These are phyloP conservation scores for Mrakiaceae sp. DNA, from an alignment of 1,284 basidiomycete species.

Conservation along the genomic window DNA sequence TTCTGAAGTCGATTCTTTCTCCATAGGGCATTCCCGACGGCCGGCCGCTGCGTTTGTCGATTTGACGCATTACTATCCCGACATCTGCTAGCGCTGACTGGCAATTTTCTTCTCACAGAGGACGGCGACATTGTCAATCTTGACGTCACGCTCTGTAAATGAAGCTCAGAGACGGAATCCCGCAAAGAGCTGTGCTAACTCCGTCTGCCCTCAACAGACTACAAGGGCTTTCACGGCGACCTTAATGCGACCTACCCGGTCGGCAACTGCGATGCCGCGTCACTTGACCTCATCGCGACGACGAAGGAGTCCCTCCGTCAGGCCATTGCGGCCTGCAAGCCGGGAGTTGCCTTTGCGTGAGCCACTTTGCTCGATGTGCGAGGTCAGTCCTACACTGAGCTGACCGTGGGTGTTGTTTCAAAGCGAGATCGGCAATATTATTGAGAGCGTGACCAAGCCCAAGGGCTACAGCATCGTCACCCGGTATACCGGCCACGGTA, in stretches of 20 bases:
- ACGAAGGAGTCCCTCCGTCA: slow-evolving; percentile 72
- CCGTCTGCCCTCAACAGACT: slow-evolving; percentile 29
- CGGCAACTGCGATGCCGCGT: slow-evolving; percentile 71
- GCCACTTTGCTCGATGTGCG: slow-evolving; percentile 27
- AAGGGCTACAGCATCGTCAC: slow-evolving; percentile 74
- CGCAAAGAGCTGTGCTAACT: neutral
- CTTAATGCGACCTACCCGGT: slow-evolving; percentile 79
- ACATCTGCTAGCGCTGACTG: too few species aligned
- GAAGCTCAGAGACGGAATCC: too few species aligned
- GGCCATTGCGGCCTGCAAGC: slow-evolving; percentile 80
- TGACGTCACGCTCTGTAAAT: slow-evolving; percentile 40
- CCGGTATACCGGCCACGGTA: slow-evolving; percentile 82
- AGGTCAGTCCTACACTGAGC: too few species aligned
- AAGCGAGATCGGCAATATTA: slow-evolving; percentile 38
- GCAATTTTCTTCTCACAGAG: slow-evolving; percentile 25
- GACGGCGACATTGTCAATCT: slow-evolving; percentile 93
- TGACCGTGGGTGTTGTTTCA: too few species aligned
- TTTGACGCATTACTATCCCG: too few species aligned
- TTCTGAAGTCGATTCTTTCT: neutral
- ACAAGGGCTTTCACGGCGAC: slow-evolving; percentile 77
- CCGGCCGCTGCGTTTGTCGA: slow-evolving; percentile 30
- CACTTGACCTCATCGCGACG: slow-evolving; percentile 64
- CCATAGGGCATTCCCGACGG: slow-evolving; percentile 71
- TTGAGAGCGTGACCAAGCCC: slow-evolving; percentile 66
- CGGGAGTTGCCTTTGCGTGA: slow-evolving; percentile 74